Evolutionary conservation across 306 rosid species (phyloP), one percentile per base, ranked within the genome.

Genomic region (Lathyrus oleraceus): DNA sequence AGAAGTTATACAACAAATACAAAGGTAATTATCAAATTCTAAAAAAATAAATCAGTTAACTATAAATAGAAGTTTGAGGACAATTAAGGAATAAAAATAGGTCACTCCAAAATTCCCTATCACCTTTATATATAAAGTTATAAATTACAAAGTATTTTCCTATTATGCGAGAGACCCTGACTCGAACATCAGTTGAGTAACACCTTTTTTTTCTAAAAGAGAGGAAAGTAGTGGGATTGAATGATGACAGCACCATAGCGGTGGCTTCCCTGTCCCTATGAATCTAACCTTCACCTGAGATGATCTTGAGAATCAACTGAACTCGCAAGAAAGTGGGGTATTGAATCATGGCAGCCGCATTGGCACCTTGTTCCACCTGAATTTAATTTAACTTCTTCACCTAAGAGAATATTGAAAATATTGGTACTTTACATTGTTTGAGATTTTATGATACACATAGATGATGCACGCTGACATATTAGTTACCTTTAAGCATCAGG

Each of bases 401-500:
- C 48, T 59, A 17, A 70, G 58, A 58, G 35, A 8, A 27, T 42
- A 20, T 23, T 25, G 75, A 70, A 56, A 70, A 64, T 44, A 25
- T 12, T 7, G 35, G 43, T 10, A 48, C 23, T 1, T 54, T 63
- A 28, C 52, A 38, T 27, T 21, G 60, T 63, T 35, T 27, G 28
- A 16, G 44, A 74, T 32, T 61, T 35, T 28, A 61, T 61, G 54
- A 45, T 47, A 44, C 25, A 16, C 56, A 43, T 16, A 35, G 45
- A 61, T 30, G 40, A 13, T 36, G 17, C 5, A 38, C 1, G 5
- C 15, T 30, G 17, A 15, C 12, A 74, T 4, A 57, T 64, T 32
- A 25, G 35, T 69, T 48, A 76, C 84, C 81, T 71, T 67, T 63
- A 38, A 74, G 61, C 39, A 45, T 56, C 60, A 60, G 72, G 77